These are phyloP conservation scores for Tylopilus cervinicoccineus DNA, from an alignment of 768 basidiomycete species.

Conservation along the genomic window DNA sequence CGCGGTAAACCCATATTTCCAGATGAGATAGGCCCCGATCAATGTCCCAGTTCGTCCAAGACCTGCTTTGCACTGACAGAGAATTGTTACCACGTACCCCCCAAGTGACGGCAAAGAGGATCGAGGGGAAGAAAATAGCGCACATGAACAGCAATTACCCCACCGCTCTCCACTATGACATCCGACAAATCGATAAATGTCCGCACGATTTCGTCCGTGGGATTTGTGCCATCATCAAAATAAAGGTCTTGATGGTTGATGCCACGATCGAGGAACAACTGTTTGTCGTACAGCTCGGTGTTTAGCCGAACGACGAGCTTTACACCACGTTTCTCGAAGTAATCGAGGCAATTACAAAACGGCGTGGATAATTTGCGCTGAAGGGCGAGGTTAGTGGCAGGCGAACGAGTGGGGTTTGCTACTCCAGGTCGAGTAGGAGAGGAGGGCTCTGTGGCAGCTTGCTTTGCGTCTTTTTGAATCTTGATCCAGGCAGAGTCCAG, in stretches of 20 bases:
- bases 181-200: conserved; percentile 88
- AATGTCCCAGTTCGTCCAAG: conserved; percentile 94
- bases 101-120: conserved; percentile 7
- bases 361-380: conserved; percentile 76
- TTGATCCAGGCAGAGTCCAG: conserved; percentile 81
- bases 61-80: conserved; percentile 85
- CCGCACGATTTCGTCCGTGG: conserved; percentile 90
- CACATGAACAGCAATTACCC: conserved; percentile 87
- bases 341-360: conserved; percentile 88
- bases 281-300: conserved; percentile 84
- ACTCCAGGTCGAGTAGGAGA: conserved; percentile 28
- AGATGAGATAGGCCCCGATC: conserved; percentile 96
- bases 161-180: conserved; percentile 67
- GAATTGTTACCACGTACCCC: conserved; percentile 19
- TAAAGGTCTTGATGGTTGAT: conserved; percentile 91
- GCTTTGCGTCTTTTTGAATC: conserved; percentile 61
- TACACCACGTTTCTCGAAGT: conserved; percentile 84
- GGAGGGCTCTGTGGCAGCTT: conserved; percentile 24
- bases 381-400: conserved; percentile 50
- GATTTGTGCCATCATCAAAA: conserved; percentile 98
- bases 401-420: conserved; percentile 20
- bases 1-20: conserved; percentile 98
- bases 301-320: conserved; percentile 93
- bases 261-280: conserved; percentile 76
- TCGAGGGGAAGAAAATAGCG: conserved; percentile 28